Percentiles rank a stretch among this genome's conserved stretches.
phyloP scores from a whole-genome alignment of 768 basidiomycete genomes.

The Pleurotus citrinopileatus region DNA sequence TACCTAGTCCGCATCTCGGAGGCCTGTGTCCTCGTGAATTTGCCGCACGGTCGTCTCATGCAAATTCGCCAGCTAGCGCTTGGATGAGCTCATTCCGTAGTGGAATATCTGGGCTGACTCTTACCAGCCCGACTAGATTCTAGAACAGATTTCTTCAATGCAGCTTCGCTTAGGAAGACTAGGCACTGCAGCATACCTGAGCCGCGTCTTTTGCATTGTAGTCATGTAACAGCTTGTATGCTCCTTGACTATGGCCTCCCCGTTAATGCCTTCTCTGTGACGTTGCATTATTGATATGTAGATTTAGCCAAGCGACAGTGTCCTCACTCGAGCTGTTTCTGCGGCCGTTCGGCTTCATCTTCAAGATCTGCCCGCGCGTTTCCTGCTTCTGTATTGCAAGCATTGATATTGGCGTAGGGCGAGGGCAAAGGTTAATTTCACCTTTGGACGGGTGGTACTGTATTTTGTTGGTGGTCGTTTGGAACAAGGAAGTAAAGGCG shows the following conservation, averaged over 20 bases:
- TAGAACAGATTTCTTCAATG: constrained; percentile 21
- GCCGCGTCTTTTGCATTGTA: constrained; percentile 86
- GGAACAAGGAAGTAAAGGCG: neutral
- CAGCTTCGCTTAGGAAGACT: constrained; percentile 12
- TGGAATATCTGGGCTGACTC: constrained; percentile 14
- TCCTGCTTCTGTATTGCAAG: constrained; percentile 45
- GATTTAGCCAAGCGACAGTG: no score
- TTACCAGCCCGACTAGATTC: constrained; percentile 78
- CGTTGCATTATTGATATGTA: no score
- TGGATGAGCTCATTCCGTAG: constrained; percentile 7
- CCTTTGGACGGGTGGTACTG: constrained; percentile 4
- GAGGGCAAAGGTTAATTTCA: neutral
- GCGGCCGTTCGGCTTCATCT: constrained; percentile 44
- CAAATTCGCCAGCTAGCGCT: constrained; percentile 62
- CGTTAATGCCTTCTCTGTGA: constrained; percentile 40
- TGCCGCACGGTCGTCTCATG: constrained; percentile 70
- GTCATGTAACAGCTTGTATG: constrained; percentile 70
- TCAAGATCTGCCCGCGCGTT: constrained; percentile 44
- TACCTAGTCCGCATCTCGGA: constrained; percentile 62
- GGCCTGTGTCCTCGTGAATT: constrained; percentile 69
- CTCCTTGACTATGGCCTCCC: constrained; percentile 56
- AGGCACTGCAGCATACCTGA: constrained; percentile 44
- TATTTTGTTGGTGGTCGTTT: neutral
- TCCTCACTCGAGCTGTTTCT: constrained; percentile 45
- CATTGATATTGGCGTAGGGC: neutral